These are phyloP conservation scores for Saxispiralis lemnorum DNA, from an alignment of 495 filamentous ascomycete species.

Conservation along the genomic window DNA sequence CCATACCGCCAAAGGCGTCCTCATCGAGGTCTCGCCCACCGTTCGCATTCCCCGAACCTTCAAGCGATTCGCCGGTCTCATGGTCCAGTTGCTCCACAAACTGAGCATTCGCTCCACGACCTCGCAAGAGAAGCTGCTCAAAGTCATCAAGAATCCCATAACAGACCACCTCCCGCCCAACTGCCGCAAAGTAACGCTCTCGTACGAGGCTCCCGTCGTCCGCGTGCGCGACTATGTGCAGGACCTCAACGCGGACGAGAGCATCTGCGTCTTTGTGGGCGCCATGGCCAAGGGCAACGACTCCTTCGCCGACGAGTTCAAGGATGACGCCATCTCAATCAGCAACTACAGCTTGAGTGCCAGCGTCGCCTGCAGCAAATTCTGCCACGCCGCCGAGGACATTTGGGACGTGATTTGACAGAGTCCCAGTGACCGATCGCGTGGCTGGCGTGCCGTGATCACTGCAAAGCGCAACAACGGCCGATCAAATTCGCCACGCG, in stretches of 20 bases:
- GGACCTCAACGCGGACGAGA: slow-evolving; percentile 60
- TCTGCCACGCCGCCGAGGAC: slow-evolving; percentile 96
- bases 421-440: neutral
- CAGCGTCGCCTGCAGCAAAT: slow-evolving; percentile 95
- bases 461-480: too few species aligned
- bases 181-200: slow-evolving; percentile 91
- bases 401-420: slow-evolving; percentile 73
- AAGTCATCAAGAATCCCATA: slow-evolving; percentile 94
- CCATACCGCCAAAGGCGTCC: slow-evolving; percentile 84
- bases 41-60: slow-evolving; percentile 95
- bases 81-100: slow-evolving; percentile 96
- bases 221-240: slow-evolving; percentile 78
- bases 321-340: slow-evolving; percentile 94
- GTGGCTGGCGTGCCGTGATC: too few species aligned
- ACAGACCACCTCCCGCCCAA: slow-evolving; percentile 91
- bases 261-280: slow-evolving; percentile 91
- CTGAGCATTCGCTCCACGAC: slow-evolving; percentile 89
- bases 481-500: too few species aligned
- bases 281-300: slow-evolving; percentile 95
- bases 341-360: slow-evolving; percentile 94
- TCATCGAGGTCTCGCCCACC: slow-evolving; percentile 93
- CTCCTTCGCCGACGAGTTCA: slow-evolving; percentile 83
- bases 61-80: slow-evolving; percentile 93
- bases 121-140: slow-evolving; percentile 89
- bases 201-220: slow-evolving; percentile 75